These are phyloP conservation scores for Pichia cactophila DNA, from an alignment of 1,139 yeast species.

Conservation along the genomic window DNA sequence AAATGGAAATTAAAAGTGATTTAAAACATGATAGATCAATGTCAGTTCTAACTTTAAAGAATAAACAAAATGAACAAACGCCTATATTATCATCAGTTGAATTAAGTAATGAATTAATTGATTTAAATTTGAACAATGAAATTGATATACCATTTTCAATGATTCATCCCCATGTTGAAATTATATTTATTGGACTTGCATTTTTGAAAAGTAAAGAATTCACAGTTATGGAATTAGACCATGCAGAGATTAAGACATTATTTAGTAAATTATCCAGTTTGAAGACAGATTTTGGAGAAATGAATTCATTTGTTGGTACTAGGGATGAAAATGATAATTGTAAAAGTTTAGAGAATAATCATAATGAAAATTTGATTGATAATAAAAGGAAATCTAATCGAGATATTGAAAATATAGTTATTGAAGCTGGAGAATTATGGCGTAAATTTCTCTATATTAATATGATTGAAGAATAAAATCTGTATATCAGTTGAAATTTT, in stretches of 20 bases:
- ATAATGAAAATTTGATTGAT: conserved; percentile 1
- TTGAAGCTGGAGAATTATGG: conserved; percentile 85
- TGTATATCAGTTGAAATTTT: background rate
- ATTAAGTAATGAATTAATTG: background rate
- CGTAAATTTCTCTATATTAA: conserved; percentile 78
- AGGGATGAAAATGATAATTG: conserved; percentile 10
- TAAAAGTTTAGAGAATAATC: background rate
- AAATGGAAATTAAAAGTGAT: conserved; percentile 1
- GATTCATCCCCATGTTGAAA: conserved; percentile 71
- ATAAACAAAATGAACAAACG: conserved; percentile 20
- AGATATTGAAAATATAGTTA: conserved; percentile 62
- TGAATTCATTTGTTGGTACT: conserved; percentile 23
- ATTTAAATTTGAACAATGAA: background rate
- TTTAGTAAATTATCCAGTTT: conserved; percentile 45
- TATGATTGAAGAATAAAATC: conserved; percentile 39
- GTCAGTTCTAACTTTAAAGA: conserved; percentile 24
- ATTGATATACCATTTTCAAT: conserved; percentile 49
- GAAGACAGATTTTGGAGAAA: conserved; percentile 25
- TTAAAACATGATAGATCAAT: conserved; percentile 20
- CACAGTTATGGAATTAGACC: conserved; percentile 77
- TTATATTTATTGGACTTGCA: conserved; percentile 70
- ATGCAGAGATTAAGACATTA: conserved; percentile 78
- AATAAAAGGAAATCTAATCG: conserved; percentile 20
- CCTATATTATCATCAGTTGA: conserved; percentile 21
- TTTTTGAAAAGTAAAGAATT: conserved; percentile 74